A percentile compares a stretch with the other conserved stretches of the same genome.
Conservation (phyloP, 495 filamentous ascomycete species). For the Penicillium paxilli region DNA sequence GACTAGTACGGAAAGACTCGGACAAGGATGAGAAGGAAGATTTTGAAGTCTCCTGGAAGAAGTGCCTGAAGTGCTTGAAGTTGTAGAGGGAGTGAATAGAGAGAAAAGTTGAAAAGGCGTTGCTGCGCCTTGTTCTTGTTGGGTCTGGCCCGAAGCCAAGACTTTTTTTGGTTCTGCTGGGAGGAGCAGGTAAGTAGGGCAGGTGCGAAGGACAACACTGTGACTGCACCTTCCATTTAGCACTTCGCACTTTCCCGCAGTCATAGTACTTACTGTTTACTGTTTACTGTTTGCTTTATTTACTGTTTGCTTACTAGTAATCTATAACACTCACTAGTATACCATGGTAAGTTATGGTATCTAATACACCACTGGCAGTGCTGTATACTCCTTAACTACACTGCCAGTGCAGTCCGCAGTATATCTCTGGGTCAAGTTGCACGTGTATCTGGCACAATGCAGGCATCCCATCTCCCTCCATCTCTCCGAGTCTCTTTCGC, state of each 20-base stretch:
- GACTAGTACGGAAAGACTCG: background rate
- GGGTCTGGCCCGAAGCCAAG: conserved; percentile 19
- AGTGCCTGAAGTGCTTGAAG: background rate
- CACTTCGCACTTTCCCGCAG: too few relatives aligned
- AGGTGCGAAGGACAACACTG: background rate
- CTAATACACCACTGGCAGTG: too few relatives aligned
- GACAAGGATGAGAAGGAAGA: background rate
- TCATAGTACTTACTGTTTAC: background rate
- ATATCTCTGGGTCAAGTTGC: too few relatives aligned
- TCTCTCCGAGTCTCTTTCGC: too few relatives aligned
- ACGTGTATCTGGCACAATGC: too few relatives aligned
- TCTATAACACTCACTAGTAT: too few relatives aligned
- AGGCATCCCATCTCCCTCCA: too few relatives aligned
- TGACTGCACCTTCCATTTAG: too few relatives aligned
- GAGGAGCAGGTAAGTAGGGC: background rate
- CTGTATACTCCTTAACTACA: background rate
- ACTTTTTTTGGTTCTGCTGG: too few relatives aligned
- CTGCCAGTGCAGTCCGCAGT: background rate
- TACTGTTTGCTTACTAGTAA: too few relatives aligned
- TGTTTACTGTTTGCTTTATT: background rate
- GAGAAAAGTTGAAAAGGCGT: conserved; percentile 6
- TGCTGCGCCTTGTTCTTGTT: conserved; percentile 34
- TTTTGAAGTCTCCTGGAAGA: background rate
- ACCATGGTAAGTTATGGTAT: too few relatives aligned
- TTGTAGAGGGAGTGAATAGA: background rate